Evolutionary conservation across 768 basidiomycete genomes (phyloP), one percentile per base, ranked within the genome.

Genomic region (Suillus discolor): DNA sequence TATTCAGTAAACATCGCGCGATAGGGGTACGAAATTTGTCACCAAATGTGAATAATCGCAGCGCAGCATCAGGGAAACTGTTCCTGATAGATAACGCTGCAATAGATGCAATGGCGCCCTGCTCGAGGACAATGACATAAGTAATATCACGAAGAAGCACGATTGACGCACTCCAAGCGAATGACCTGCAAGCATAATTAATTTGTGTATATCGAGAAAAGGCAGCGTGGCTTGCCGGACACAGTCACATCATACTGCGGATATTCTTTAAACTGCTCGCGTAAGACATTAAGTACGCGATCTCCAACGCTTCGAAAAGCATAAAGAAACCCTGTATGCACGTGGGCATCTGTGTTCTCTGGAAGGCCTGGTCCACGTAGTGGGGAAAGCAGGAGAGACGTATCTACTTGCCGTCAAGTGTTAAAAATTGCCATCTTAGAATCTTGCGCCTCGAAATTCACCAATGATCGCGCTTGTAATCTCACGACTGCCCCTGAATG

Each of bases 41-140:
- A 80, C 85, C 85, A 70, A 77, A 85, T 0, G 84, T 85, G 66
- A 81, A 85, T 7, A 85, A 65, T 4, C 54, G 71, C 39, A 74
- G 62, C 25, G 63, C 60, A 64, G 51, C 68, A 42, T 63, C 71
- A 16, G 73, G 72, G 65, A 79, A 80, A 41, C 69, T 74, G 64
- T 71, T 68, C 51, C 64, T 72, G 38, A 80, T 64, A 7, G 76
- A 75, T 13, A 80, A 66, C 16, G 75, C 79, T 16, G 79, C 81
- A 13, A 82, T 71, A 45, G 77, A 77, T 4, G 81, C 79, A 57
- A 82, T 69, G 4, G 81, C 72, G 42, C 82, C 81, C 75, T 78
- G 62, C 64, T 55, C 61, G 20, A 38, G 71, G 71, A 62, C 41
- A 67, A 61, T 59, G 31, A 63, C 47, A 55, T 42, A 20, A 31